Conservation (phyloP, 305 asterid genomes). For the Lippia alba region DNA sequence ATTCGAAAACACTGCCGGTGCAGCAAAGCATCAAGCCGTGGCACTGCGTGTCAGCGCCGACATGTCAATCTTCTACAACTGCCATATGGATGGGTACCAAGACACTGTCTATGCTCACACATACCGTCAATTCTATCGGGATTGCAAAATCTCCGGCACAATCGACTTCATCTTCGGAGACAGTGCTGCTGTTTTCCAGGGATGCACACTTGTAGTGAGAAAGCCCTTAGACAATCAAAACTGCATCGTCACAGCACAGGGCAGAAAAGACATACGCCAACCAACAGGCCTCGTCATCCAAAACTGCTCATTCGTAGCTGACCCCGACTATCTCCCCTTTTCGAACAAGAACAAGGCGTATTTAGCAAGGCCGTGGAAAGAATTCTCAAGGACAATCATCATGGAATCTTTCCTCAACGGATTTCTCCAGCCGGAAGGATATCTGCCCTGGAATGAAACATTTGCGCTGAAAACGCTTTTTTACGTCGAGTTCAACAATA, state of each 20-base stretch:
- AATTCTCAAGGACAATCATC: conserved; percentile 66
- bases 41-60: conserved; percentile 79
- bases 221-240: conserved; percentile 64
- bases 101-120: conserved; percentile 80
- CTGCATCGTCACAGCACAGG: conserved; percentile 76
- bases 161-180: conserved; percentile 82
- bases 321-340: conserved; percentile 48
- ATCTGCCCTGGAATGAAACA: conserved; percentile 55
- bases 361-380: conserved; percentile 84
- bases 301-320: conserved; percentile 70
- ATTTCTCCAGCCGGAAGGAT: conserved; percentile 67
- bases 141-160: conserved; percentile 76
- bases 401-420: conserved; percentile 70
- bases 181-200: conserved; percentile 67
- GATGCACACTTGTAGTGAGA: conserved; percentile 63
- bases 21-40: conserved; percentile 83
- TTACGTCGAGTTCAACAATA: conserved; percentile 73
- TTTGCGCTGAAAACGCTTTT: conserved; percentile 51
- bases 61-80: conserved; percentile 61
- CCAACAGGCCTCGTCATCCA: conserved; percentile 72
- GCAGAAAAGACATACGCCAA: conserved; percentile 65
- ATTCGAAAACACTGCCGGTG: conserved; percentile 71
- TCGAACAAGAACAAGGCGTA: conserved; percentile 48
- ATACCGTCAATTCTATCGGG: conserved; percentile 75
- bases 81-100: conserved; percentile 79